Evolutionary conservation across 768 basidiomycete genomes (phyloP).

Genomic region (Boletus sensibilis): DNA sequence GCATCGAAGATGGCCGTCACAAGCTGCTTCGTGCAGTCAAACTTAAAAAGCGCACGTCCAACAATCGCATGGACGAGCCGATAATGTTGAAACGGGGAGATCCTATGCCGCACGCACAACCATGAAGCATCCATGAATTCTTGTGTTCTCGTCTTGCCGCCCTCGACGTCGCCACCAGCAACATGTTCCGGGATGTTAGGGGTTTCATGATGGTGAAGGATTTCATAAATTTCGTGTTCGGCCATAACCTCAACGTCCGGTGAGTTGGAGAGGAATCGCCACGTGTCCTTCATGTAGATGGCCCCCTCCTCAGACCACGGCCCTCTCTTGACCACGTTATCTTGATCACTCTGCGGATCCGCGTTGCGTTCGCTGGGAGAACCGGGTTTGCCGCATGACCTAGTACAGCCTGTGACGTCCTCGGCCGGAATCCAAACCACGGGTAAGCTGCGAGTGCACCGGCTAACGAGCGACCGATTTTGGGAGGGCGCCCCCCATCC

Average conservation of each 20-base stretch:
- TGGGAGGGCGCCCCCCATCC: not conserved
- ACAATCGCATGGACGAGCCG: not conserved
- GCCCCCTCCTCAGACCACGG: not conserved
- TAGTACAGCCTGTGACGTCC: not conserved
- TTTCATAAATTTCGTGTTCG: slow-evolving; percentile 7
- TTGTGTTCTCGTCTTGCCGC: not conserved
- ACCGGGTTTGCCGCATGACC: rapidly evolving
- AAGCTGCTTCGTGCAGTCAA: not conserved
- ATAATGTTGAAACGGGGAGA: not conserved
- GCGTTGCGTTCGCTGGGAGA: not conserved
- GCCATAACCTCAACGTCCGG: not conserved
- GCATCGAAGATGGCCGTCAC: not conserved
- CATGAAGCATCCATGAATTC: not conserved
- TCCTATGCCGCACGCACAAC: not conserved
- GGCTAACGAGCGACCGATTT: not conserved
- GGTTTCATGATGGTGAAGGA: not conserved
- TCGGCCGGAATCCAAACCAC: not conserved
- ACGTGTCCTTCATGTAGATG: slow-evolving; percentile 7
- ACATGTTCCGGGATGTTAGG: slow-evolving; percentile 2
- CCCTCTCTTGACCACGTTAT: not conserved
- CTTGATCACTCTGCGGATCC: not conserved
- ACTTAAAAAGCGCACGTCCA: not conserved
- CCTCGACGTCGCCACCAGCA: not conserved
- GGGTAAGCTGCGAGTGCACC: slow-evolving; percentile 1
- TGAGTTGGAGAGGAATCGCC: not conserved